Evolutionary conservation across 345 rosid genomes (phyloP), one percentile per base, ranked within the genome.

Genomic region (Trapa incisa): DNA sequence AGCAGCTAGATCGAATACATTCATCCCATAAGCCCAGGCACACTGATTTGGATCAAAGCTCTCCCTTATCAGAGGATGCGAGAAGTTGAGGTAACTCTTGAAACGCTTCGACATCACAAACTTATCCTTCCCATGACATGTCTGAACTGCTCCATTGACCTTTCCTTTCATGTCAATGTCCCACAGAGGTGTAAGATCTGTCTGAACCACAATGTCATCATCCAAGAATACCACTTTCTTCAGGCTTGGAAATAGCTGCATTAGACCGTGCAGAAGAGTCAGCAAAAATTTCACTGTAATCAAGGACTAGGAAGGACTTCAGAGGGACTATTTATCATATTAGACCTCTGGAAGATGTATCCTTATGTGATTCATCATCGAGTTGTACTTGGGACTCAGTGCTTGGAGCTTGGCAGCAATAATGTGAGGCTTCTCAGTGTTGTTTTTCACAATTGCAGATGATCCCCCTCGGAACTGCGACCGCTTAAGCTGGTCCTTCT

Each of bases 1-100:
- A 71, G 89, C 97, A 7, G 86, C 76, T 10, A 94, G 77, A 75
- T 94, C 92, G 58, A 94, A 94, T 56, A 94, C 75, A 65, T 94
- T 94, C 99, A 94, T 90, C 67, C 99, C 99, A 65, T 90, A 94
- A 47, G 97, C 97, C 99, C 99, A 94, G 16, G 99, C 99, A 57
- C 99, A 94, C 72, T 86, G 89, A 17, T 85, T 71, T 5, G 96
- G 96, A 41, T 91, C 72, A 58, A 94, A 94, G 77, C 79, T 81
- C 56, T 67, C 71, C 3, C 85, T 64, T 29, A 91, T 89, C 67
- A 73, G 69, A 0, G 99, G 97, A 65, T 94, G 91, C 6, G 99
- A 89, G 78, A 94, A 94, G 76, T 94, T 94, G 68, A 94, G 77
- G 68, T 91, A 94, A 81, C 86, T 91, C 80, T 91, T 91, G 63